Percentiles rank a stretch among this genome's conserved stretches.
Evolutionary conservation across 441 rosid species (phyloP).

Genomic region (Macaranga tanarius): DNA sequence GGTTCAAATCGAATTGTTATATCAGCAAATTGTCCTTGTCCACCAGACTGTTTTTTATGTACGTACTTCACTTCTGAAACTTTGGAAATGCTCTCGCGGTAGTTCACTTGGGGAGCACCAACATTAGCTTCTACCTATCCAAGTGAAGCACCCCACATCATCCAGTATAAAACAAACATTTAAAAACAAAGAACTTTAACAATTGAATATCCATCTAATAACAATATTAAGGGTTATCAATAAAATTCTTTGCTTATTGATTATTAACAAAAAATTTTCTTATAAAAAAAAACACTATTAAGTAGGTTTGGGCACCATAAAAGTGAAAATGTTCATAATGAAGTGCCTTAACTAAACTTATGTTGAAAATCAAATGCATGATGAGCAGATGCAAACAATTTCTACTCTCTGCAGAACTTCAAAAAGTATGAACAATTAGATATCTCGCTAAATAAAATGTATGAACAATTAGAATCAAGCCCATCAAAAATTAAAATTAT

Average conservation of each 20-base stretch:
- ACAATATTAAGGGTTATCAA: not conserved
- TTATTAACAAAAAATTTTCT: too few species aligned
- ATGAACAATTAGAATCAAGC: too few species aligned
- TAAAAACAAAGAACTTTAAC: not conserved
- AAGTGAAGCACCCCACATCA: conserved; percentile 19
- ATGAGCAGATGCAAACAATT: too few species aligned
- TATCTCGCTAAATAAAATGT: too few species aligned
- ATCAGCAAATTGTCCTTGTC: conserved; percentile 97
- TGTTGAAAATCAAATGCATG: not conserved
- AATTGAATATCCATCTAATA: not conserved
- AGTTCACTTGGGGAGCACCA: conserved; percentile 98
- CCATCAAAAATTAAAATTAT: too few species aligned
- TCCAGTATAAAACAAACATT: not conserved
- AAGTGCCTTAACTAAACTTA: not conserved
- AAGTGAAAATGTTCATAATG: not conserved
- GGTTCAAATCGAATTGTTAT: conserved; percentile 89
- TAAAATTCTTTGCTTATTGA: too few species aligned
- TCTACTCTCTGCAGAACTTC: too few species aligned
- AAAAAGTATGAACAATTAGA: too few species aligned
- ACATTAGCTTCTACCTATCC: conserved; percentile 89
- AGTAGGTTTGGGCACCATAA: not conserved
- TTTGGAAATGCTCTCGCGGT: conserved; percentile 95
- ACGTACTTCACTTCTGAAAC: conserved; percentile 74
- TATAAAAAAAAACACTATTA: too few species aligned
- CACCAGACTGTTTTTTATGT: conserved; percentile 96